Base-by-base conservation (phyloP, 2,329 filamentous ascomycete species). In the Rhynchosporium secalis region DNA sequence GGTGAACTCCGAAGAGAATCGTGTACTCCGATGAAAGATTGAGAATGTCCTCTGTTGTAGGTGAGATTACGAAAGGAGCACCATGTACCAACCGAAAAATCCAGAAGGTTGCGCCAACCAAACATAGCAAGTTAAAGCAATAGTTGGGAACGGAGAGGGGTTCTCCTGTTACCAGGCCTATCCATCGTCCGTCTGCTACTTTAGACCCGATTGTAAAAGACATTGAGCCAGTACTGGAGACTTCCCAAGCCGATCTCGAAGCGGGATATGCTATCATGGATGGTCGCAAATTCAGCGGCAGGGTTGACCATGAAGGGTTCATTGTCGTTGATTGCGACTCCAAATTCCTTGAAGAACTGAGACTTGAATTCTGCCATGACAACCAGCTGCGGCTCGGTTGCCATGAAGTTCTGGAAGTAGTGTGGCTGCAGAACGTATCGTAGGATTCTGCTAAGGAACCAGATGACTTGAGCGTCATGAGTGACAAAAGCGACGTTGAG, bases 371-470 rank as follows among this genome's bases (percentile, higher is more conserved):
- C 69, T 15, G 33, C 28, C 2, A 65, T 38, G 28, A 72, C 62
- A 7, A 61, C 45, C 7, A 33, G 20, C 13, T 56, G 52, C 15
- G 58, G 45, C n/a, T 63, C 63, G 13, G 41, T 58, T 3, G 64
- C 62, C 12, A 61, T 58, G 28, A 61, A 62, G 45, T 43, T 52
- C 3, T 59, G 49, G 48, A 69, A 69, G 20, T 56, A 36, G 7
- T 58, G 51, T 2, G 55, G 20, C 26, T 70, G 56, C 3, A 62
- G 65, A 26, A 64, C 56, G 55, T 65, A 41, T 9, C 64, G 66
- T 29, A 72, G 59, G n/a, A 71, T 41, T 8, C 70, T 63, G 45
- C 63, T 70, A 20, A 70, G 62, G 45, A 71, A 71, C n/a, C 61
- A 47, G 9, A 63, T 48, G 28, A 71, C 41, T 6, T 28, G 20